Base-by-base conservation (phyloP, 2,329 filamentous ascomycete species). In the Pseudogymnoascus sp. region DNA sequence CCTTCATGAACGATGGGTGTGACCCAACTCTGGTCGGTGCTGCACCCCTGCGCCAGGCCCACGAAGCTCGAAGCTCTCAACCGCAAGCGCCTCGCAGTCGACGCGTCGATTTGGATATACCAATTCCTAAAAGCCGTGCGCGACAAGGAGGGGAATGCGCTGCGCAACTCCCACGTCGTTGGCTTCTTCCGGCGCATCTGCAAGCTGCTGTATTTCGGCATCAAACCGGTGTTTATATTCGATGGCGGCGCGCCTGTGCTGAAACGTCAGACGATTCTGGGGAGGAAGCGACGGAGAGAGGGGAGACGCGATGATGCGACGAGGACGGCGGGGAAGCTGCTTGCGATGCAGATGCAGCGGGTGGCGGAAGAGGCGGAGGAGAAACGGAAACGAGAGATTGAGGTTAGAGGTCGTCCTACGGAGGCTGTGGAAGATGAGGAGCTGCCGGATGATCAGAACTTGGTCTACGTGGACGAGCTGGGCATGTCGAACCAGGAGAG, bases 71-170 rank as follows among this genome's bases (percentile, higher is more conserved):
- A 96, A 71, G 96, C 93, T 12, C 86, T 99, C 66, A 97, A 97
- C 75, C 91, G 90, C 70, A 97, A 96, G 78, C 91, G 95, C 14
- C 88, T 99, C 60, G 96, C 95, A 57, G 91, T 99, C 69, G 95
- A 99, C 77, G 95, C 96, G 64, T 97, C 93, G 11, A 99, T 99
- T 74, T 99, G 95, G 95, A 97, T 99, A 71, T 99, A 99, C 81
- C 95, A 99, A 74, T 99, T 99, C 73, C 86, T 99, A 71, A 99
- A 99, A 79, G 95, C 96, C 8, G 95, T 99, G 10, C 93, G 95
- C 71, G 95, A 99, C 77, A 97, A 97, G 73, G 95, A 99, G 77
- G 95, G 95, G 62, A 96, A 99, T 73, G 95, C 95, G 1, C 81
- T 99, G 62, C 91, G 93, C 67, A 99, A 97, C 78, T 93, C 91